Conservation (phyloP, 495 filamentous ascomycete genomes). For the Lophiotrema nucula region DNA sequence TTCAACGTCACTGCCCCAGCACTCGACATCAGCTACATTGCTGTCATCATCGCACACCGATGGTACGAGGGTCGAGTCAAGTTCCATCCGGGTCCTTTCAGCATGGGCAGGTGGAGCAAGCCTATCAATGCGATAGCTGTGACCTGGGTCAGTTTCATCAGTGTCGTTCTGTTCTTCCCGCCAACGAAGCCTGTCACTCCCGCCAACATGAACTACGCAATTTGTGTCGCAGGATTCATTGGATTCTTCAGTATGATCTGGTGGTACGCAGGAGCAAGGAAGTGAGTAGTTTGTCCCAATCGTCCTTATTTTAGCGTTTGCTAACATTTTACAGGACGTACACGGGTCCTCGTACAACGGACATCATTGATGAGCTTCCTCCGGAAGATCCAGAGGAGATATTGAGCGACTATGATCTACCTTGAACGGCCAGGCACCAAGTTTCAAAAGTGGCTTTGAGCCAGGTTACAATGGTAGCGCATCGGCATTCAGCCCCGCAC, state of each 20-base stretch:
- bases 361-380: constrained; percentile 33
- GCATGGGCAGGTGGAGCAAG: constrained; percentile 59
- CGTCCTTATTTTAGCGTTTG: neutral
- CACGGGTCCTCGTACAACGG: constrained; percentile 34
- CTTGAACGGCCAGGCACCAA: constrained; percentile 1
- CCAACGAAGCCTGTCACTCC: constrained; percentile 58
- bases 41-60: constrained; percentile 65
- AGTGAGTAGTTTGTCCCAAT: constrained; percentile 44
- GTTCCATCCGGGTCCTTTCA: constrained; percentile 65
- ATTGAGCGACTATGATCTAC: constrained; percentile 24
- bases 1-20: constrained; percentile 71
- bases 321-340: constrained; percentile 31
- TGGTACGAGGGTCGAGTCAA: constrained; percentile 57
- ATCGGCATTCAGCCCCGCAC: neutral
- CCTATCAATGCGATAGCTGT: constrained; percentile 60
- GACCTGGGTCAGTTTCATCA: constrained; percentile 68
- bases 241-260: constrained; percentile 60
- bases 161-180: constrained; percentile 67
- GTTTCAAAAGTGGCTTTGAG: neutral
- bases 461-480: neutral
- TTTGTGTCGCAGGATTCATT: constrained; percentile 64
- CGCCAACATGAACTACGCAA: constrained; percentile 71
- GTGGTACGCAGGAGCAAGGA: constrained; percentile 63
- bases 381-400: constrained; percentile 37
- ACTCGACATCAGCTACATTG: constrained; percentile 66